These are phyloP conservation scores for Voacanga thouarsii DNA, from an alignment of 257 asterid genomes.

Conservation along the genomic window DNA sequence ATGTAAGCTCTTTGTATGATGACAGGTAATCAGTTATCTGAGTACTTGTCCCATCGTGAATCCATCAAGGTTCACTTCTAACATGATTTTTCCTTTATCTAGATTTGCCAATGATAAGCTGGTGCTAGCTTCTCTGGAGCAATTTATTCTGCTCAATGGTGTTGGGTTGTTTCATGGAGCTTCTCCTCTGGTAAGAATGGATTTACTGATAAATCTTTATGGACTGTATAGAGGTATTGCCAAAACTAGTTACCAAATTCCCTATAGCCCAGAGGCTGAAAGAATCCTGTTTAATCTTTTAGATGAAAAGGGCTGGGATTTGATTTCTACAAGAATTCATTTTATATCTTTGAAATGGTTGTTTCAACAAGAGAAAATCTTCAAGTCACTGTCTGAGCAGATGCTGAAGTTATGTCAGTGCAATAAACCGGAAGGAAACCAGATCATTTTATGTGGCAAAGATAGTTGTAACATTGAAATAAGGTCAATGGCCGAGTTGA, in stretches of 20 bases:
- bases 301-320: slow-evolving; percentile 73
- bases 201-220: slow-evolving; percentile 57
- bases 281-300: slow-evolving; percentile 57
- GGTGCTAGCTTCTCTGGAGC: slow-evolving; percentile 88
- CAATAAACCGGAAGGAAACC: slow-evolving; percentile 31
- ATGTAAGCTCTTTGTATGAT: slow-evolving; percentile 68
- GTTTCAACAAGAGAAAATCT: slow-evolving; percentile 87
- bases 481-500: slow-evolving; percentile 58
- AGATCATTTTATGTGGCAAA: slow-evolving; percentile 30
- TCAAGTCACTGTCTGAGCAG: slow-evolving; percentile 57
- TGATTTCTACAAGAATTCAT: slow-evolving; percentile 63
- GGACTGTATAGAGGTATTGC: slow-evolving; percentile 80
- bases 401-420: slow-evolving; percentile 59
- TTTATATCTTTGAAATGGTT: slow-evolving; percentile 72
- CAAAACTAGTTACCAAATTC: slow-evolving; percentile 70
- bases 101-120: slow-evolving; percentile 85
- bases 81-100: slow-evolving; percentile 15
- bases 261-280: slow-evolving; percentile 90
- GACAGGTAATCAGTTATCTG: slow-evolving; percentile 56
- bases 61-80: slow-evolving; percentile 3
- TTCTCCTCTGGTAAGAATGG: slow-evolving; percentile 47
- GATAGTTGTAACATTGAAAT: slow-evolving; percentile 38
- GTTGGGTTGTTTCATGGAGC: slow-evolving; percentile 35
- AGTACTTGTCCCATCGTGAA: background rate
- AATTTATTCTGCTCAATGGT: slow-evolving; percentile 75